Conservation (phyloP, 2,329 filamentous ascomycete species). For the Calonectria pseudoreteaudii region DNA sequence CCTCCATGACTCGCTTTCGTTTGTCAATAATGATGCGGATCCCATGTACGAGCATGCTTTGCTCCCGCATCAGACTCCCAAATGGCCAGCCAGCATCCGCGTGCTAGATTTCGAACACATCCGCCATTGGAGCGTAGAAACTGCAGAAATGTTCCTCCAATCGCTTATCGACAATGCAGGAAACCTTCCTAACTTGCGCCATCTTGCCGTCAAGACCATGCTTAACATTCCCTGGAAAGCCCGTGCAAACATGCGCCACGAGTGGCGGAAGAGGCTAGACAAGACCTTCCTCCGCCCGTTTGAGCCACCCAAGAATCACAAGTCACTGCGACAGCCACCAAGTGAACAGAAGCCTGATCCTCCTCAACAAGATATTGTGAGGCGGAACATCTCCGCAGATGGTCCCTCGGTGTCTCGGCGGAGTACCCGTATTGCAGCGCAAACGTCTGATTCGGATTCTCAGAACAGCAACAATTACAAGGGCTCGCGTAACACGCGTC, state of each 20-base stretch:
- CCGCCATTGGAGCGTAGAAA: constrained; percentile 76
- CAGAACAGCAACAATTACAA: constrained; percentile 34
- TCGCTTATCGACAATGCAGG: constrained; percentile 81
- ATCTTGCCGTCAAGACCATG: constrained; percentile 80
- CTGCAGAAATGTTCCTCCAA: constrained; percentile 81
- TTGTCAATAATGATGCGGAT: constrained; percentile 72
- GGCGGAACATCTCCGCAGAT: constrained; percentile 27
- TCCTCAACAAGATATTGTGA: constrained; percentile 33
- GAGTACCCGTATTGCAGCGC: constrained; percentile 51
- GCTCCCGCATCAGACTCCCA: constrained; percentile 72
- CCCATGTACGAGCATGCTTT: constrained; percentile 80
- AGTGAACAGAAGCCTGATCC: constrained; percentile 5
- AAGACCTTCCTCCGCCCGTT: constrained; percentile 71
- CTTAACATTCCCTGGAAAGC: constrained; percentile 86
- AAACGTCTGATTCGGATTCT: constrained; percentile 40
- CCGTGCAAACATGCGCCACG: constrained; percentile 80
- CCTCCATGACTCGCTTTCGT: constrained; percentile 66
- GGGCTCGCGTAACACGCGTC: constrained; percentile 30
- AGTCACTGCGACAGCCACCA: constrained; percentile 36
- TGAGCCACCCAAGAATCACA: constrained; percentile 51
- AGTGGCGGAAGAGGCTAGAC: constrained; percentile 79
- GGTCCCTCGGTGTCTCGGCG: constrained; percentile 48
- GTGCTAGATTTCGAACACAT: constrained; percentile 81
- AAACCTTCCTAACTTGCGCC: constrained; percentile 74
- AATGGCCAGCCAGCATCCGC: constrained; percentile 81